Evolutionary conservation across 805 yeast species (phyloP).

Genomic region (Metschnikowia gelsemii): DNA sequence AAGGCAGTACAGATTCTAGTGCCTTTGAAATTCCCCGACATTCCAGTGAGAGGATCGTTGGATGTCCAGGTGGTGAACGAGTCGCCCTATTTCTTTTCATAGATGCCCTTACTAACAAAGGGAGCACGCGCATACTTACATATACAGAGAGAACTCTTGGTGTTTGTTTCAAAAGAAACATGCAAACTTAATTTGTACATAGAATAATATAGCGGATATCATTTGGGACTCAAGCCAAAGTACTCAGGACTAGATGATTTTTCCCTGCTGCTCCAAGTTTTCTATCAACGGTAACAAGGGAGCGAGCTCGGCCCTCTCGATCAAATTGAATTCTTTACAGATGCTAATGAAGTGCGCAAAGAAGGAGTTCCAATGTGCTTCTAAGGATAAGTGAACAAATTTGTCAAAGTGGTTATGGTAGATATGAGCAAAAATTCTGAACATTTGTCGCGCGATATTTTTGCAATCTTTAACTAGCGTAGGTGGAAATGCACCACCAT

Average conservation of each 20-base stretch:
- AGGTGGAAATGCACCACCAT: constrained; percentile 87
- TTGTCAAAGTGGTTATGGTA: constrained; percentile 94
- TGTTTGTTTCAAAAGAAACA: not conserved
- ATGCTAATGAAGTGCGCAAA: constrained; percentile 93
- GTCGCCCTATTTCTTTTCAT: constrained; percentile 76
- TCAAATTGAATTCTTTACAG: constrained; percentile 75
- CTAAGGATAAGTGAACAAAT: constrained; percentile 84
- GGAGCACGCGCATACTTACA: not conserved
- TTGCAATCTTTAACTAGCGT: constrained; percentile 78
- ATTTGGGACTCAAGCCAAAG: constrained; percentile 2
- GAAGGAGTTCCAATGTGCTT: constrained; percentile 97
- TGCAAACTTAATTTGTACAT: constrained; percentile 5
- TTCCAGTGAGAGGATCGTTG: constrained; percentile 80
- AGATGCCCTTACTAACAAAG: not conserved
- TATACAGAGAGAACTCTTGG: not conserved
- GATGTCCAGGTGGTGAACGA: constrained; percentile 71
- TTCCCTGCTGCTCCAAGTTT: constrained; percentile 81
- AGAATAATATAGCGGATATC: constrained; percentile 5
- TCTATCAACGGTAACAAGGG: constrained; percentile 79
- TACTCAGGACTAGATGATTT: constrained; percentile 46
- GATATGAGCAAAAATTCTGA: constrained; percentile 91
- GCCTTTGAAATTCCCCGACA: constrained; percentile 67
- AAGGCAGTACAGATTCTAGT: constrained; percentile 49
- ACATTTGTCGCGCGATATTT: constrained; percentile 87
- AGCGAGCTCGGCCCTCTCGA: constrained; percentile 75